These are phyloP conservation scores for Paramecium pentaurelia DNA, from an alignment of 73 alveolate genomes.

Conservation along the genomic window DNA sequence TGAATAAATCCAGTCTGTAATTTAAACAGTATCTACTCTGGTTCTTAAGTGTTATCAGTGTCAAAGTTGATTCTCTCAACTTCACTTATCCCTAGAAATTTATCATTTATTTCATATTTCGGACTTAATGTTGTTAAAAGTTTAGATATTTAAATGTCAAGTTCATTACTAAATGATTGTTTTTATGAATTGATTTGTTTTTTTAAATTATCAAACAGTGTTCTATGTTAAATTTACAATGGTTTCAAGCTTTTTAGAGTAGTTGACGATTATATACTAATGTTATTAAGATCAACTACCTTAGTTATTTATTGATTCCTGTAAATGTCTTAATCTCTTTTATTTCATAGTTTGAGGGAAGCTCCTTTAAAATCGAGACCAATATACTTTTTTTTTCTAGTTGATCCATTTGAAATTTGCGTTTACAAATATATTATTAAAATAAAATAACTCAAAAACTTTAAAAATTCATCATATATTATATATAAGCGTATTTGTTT, in stretches of 20 bases:
- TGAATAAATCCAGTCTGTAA: not conserved
- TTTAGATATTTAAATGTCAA: not conserved
- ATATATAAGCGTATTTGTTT: too few relatives aligned
- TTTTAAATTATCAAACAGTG: too few relatives aligned
- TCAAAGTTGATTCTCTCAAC: not conserved
- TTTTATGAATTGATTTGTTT: too few relatives aligned
- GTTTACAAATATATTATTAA: too few relatives aligned
- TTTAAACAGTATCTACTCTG: not conserved
- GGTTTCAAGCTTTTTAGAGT: too few relatives aligned
- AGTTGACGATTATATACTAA: too few relatives aligned
- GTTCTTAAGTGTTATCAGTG: not conserved
- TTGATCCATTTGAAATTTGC: too few relatives aligned
- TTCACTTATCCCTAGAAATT: not conserved
- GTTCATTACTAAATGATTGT: too few relatives aligned
- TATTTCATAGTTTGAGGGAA: not conserved
- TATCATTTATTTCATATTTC: not conserved
- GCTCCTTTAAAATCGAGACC: not conserved
- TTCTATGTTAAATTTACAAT: too few relatives aligned
- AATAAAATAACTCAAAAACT: too few relatives aligned
- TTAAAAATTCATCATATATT: too few relatives aligned
- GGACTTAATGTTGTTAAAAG: not conserved
- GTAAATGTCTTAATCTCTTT: not conserved
- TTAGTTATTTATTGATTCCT: not conserved
- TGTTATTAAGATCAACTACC: not conserved
- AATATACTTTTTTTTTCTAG: too few relatives aligned